A percentile compares a stretch with the other conserved stretches of the same genome.
Evolutionary conservation across 441 rosid species (phyloP).

Genomic region (Mallotus repandus): DNA sequence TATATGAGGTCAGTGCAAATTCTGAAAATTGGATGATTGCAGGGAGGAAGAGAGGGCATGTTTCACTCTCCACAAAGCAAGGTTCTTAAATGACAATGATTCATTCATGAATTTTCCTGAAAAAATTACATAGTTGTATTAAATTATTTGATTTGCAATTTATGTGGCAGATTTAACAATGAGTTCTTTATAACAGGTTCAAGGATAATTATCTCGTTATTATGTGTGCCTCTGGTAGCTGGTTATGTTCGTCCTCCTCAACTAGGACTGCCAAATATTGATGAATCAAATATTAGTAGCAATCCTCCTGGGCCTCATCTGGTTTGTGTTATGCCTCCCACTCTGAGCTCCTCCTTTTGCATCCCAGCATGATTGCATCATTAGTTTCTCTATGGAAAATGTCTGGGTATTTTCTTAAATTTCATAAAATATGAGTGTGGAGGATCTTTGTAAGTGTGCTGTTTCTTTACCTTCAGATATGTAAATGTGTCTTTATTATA

Average conservation of each 20-base stretch:
- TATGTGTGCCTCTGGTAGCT: slow-evolving; percentile 83
- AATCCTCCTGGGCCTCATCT: slow-evolving; percentile 93
- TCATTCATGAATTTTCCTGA: slow-evolving; percentile 1
- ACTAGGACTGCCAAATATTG: slow-evolving; percentile 62
- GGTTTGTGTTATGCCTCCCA: slow-evolving; percentile 86
- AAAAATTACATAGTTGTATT: background rate
- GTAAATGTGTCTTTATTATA: slow-evolving; percentile 26
- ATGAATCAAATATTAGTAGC: slow-evolving; percentile 74
- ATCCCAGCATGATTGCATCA: slow-evolving; percentile 44
- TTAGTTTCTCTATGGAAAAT: slow-evolving; percentile 4
- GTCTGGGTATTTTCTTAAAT: slow-evolving; percentile 7
- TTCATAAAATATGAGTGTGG: slow-evolving; percentile 7
- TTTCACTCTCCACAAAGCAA: slow-evolving; percentile 65
- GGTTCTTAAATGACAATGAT: slow-evolving; percentile 39
- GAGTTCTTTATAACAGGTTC: slow-evolving; percentile 57
- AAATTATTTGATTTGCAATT: slow-evolving; percentile 1
- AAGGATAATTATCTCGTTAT: slow-evolving; percentile 69
- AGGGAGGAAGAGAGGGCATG: slow-evolving; percentile 91
- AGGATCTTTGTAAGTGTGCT: slow-evolving; percentile 5
- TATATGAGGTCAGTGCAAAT: slow-evolving; percentile 84
- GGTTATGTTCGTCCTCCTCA: slow-evolving; percentile 94
- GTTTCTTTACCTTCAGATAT: slow-evolving; percentile 20
- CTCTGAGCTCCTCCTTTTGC: slow-evolving; percentile 85
- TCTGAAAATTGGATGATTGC: slow-evolving; percentile 95
- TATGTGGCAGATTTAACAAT: background rate